Conservation (phyloP, 2,329 filamentous ascomycete genomes). For the Metarhizium rileyi region DNA sequence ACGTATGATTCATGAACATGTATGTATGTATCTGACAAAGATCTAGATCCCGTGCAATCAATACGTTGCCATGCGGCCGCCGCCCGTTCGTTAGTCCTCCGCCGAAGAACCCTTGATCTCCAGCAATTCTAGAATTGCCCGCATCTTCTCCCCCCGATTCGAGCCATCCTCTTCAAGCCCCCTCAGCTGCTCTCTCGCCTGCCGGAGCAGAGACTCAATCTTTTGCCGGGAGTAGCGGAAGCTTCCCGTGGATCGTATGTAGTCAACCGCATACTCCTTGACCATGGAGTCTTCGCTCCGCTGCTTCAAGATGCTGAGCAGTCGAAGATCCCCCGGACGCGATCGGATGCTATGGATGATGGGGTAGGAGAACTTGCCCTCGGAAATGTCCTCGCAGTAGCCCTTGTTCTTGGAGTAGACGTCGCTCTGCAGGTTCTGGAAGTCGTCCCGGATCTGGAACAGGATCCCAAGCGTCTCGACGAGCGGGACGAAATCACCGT, state of each 20-base stretch:
- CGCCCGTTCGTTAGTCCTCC: too few relatives aligned
- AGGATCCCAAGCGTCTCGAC: conserved; percentile 2
- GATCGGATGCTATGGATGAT: conserved; percentile 8
- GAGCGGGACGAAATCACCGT: conserved; percentile 3
- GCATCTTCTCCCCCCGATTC: not conserved
- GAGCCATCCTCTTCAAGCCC: not conserved
- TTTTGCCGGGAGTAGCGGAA: conserved; percentile 1
- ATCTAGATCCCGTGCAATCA: too few relatives aligned
- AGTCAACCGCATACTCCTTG: conserved; percentile 4
- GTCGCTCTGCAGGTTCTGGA: conserved; percentile 6
- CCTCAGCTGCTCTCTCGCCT: not conserved
- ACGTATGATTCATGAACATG: too few relatives aligned
- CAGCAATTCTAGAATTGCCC: not conserved
- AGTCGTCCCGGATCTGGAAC: conserved; percentile 9
- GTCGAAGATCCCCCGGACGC: conserved; percentile 1
- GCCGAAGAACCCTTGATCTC: not conserved
- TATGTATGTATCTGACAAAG: too few relatives aligned
- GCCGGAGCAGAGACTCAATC: not conserved
- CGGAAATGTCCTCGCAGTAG: conserved; percentile 6
- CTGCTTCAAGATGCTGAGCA: conserved; percentile 6
- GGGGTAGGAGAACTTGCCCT: conserved; percentile 9
- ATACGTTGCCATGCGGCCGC: too few relatives aligned
- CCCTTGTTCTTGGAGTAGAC: conserved; percentile 7
- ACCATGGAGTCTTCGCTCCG: conserved; percentile 2
- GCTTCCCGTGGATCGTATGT: conserved; percentile 5